Percentiles rank a stretch among this genome's conserved stretches.
phyloP scores from a whole-genome alignment of 192 early-diverging fungal species.

The Powellomyces hirtus region DNA sequence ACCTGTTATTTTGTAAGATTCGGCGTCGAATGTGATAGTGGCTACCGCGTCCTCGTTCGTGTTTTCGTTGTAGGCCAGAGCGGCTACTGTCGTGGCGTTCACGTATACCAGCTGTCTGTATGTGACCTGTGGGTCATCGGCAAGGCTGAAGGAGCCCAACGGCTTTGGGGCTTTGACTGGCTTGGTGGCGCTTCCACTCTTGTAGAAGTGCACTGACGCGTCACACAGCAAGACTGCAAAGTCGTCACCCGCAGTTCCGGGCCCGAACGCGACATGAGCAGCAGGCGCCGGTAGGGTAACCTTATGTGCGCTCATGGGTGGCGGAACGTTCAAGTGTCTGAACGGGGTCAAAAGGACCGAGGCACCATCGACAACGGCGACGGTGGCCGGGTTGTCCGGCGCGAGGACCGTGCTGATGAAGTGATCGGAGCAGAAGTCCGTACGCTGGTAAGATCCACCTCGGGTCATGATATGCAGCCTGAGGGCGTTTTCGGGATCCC shows the following conservation, averaged over 20 bases:
- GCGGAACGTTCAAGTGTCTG: conserved; percentile 81
- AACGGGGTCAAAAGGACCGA: conserved; percentile 74
- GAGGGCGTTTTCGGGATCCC: conserved; percentile 80
- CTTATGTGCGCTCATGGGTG: conserved; percentile 77
- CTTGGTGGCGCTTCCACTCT: conserved; percentile 20
- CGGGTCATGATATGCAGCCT: conserved; percentile 49
- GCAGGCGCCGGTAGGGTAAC: conserved; percentile 41
- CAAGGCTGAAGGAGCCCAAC: neutral
- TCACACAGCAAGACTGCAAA: conserved; percentile 72
- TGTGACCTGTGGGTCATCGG: neutral
- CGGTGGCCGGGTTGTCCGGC: conserved; percentile 48
- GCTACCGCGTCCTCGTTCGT: conserved; percentile 13
- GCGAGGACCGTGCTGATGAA: conserved; percentile 41
- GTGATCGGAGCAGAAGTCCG: conserved; percentile 39
- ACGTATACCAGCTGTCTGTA: conserved; percentile 73
- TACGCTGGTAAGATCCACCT: conserved; percentile 36
- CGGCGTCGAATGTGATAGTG: neutral
- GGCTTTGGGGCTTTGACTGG: conserved; percentile 35
- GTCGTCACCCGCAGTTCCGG: conserved; percentile 60
- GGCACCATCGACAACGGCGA: conserved; percentile 77
- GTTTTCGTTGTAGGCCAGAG: conserved; percentile 24
- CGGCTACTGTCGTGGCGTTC: conserved; percentile 46
- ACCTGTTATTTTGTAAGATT: neutral
- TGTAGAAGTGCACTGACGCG: conserved; percentile 29
- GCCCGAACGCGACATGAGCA: conserved; percentile 62